Conservation (phyloP, 805 yeast genomes). For the Candida parachauliodes region DNA sequence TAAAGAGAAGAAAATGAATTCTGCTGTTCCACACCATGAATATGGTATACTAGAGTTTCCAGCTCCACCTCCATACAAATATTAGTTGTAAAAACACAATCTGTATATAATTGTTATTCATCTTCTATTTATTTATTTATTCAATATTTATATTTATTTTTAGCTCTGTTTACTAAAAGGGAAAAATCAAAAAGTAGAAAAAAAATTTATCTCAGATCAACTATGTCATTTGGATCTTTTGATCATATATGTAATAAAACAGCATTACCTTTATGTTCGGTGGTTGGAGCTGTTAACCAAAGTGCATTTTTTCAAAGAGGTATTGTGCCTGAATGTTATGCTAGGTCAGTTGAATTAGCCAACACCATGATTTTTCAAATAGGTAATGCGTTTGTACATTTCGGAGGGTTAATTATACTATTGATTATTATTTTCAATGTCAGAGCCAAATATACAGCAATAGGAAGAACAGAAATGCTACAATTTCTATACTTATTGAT, state of each 20-base stretch:
- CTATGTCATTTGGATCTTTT: slow-evolving; percentile 68
- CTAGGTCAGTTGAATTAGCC: slow-evolving; percentile 82
- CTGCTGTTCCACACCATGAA: not conserved
- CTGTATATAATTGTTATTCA: too few relatives aligned
- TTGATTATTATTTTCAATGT: slow-evolving; percentile 73
- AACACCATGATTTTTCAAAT: slow-evolving; percentile 87
- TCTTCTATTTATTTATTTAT: slow-evolving; percentile 1
- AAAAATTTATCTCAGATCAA: not conserved
- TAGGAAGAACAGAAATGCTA: slow-evolving; percentile 85
- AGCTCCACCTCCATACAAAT: slow-evolving; percentile 12
- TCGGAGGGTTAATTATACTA: slow-evolving; percentile 64
- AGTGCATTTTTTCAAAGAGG: slow-evolving; percentile 47
- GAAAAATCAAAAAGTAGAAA: too few relatives aligned
- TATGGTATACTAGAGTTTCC: slow-evolving; percentile 10
- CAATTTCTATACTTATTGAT: slow-evolving; percentile 62
- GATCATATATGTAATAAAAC: slow-evolving; percentile 58
- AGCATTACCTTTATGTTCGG: slow-evolving; percentile 77
- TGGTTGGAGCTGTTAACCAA: slow-evolving; percentile 51
- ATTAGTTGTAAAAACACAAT: not conserved
- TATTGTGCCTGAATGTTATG: slow-evolving; percentile 72
- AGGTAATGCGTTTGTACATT: slow-evolving; percentile 83
- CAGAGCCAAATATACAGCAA: slow-evolving; percentile 86
- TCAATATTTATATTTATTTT: too few relatives aligned
- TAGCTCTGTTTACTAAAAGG: not conserved
- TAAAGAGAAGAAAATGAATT: slow-evolving; percentile 5